A percentile compares a stretch with the other conserved stretches of the same genome.
These are phyloP conservation scores for Aureobasidium mangrovei DNA, from an alignment of 2,329 filamentous ascomycete genomes.

Conservation along the genomic window DNA sequence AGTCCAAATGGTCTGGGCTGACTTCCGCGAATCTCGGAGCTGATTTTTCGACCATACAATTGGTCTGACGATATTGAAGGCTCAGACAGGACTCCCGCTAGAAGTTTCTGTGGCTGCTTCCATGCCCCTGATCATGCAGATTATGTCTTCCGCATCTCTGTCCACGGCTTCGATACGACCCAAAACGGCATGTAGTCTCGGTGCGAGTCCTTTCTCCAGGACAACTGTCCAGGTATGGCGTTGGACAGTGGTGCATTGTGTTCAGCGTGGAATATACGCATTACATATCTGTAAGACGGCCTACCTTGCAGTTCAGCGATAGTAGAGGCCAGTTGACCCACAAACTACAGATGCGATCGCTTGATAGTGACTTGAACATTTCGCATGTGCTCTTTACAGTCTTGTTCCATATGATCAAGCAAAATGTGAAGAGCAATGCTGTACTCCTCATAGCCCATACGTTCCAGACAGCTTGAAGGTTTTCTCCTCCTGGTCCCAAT, in stretches of 20 bases:
- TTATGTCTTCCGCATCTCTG: background rate
- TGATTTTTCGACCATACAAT: too few relatives aligned
- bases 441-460: background rate
- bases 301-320: too few relatives aligned
- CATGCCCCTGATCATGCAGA: background rate
- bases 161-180: background rate
- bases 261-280: background rate
- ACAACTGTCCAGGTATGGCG: background rate
- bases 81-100: too few relatives aligned
- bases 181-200: background rate
- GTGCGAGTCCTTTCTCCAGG: background rate
- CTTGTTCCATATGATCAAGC: background rate
- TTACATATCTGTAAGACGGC: background rate
- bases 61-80: too few relatives aligned
- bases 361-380: background rate
- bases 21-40: too few relatives aligned
- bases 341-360: background rate
- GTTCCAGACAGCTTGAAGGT: background rate
- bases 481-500: slow-evolving; percentile 4
- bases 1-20: too few relatives aligned
- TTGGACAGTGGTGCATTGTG: background rate
- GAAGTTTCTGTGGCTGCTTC: background rate
- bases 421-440: too few relatives aligned
- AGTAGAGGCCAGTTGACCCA: background rate
- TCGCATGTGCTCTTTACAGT: too few relatives aligned